A percentile compares a stretch with the other conserved stretches of the same genome.
Conservation (phyloP, 2,329 filamentous ascomycete genomes). For the Tolypocladium nubicola region DNA sequence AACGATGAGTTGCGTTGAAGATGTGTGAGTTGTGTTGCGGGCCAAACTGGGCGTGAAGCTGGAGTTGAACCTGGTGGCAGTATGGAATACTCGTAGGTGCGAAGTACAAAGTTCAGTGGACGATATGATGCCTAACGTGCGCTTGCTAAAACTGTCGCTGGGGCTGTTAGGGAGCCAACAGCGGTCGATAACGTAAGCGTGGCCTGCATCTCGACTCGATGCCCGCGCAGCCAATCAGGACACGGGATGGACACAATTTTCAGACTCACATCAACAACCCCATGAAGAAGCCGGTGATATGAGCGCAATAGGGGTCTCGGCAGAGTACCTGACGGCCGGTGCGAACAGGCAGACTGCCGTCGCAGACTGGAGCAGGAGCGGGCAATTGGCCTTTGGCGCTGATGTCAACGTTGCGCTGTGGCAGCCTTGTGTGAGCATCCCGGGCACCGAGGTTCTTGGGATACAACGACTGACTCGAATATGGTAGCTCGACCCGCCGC, state of each 20-base stretch:
- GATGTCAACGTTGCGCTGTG: slow-evolving; percentile 85
- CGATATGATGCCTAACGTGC: no score
- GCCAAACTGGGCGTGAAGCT: background rate
- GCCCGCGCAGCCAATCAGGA: slow-evolving; percentile 23
- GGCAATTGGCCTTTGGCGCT: slow-evolving; percentile 76
- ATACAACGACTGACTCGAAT: background rate
- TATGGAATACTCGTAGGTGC: background rate
- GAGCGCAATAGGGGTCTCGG: slow-evolving; percentile 19
- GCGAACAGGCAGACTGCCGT: slow-evolving; percentile 84
- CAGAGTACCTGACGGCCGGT: slow-evolving; percentile 60
- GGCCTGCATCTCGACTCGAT: slow-evolving; percentile 9
- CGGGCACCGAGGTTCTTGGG: background rate
- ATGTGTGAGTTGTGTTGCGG: background rate
- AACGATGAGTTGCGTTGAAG: background rate
- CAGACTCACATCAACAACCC: slow-evolving; percentile 16
- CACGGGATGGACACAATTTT: slow-evolving; percentile 20
- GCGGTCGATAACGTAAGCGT: background rate
- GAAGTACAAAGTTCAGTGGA: no score
- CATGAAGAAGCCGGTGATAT: slow-evolving; percentile 11
- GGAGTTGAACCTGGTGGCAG: background rate
- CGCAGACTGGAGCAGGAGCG: slow-evolving; percentile 73
- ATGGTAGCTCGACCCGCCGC: slow-evolving; percentile 24
- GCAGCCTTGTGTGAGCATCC: slow-evolving; percentile 58
- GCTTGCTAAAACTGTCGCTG: no score
- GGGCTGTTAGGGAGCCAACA: background rate